phyloP scores from a whole-genome alignment of 2,329 filamentous ascomycete species.

The Aspergillus pseudoglaucus region DNA sequence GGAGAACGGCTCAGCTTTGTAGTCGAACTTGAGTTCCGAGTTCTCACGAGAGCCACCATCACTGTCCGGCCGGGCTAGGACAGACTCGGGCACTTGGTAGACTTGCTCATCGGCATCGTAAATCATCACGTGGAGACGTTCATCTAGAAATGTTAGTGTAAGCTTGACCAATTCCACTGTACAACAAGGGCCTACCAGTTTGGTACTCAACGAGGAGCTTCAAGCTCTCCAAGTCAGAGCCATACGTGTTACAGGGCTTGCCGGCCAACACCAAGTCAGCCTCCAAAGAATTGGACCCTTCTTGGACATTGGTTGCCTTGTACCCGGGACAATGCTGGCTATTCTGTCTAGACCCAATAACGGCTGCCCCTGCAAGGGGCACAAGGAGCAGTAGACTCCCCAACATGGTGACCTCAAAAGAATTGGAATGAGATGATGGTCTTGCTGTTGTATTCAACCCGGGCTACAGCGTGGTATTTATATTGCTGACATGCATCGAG shows the following conservation, averaged over 20 bases:
- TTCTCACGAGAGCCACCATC: conserved; percentile 41
- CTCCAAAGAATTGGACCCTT: conserved; percentile 47
- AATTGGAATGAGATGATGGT: not conserved
- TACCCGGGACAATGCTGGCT: conserved; percentile 32
- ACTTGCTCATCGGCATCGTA: conserved; percentile 63
- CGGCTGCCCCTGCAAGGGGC: conserved; percentile 23
- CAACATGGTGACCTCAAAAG: conserved; percentile 17
- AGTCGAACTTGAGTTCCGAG: conserved; percentile 42
- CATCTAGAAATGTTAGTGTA: conserved; percentile 37
- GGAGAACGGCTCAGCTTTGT: conserved; percentile 56
- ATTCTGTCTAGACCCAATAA: conserved; percentile 11
- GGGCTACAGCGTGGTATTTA: not conserved
- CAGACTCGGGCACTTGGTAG: conserved; percentile 66
- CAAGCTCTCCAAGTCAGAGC: conserved; percentile 51
- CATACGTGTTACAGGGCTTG: conserved; percentile 55
- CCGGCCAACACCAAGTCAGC: conserved; percentile 67
- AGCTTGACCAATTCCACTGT: not conserved
- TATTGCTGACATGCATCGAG: not conserved
- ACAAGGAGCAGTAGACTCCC: conserved; percentile 18
- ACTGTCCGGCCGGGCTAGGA: conserved; percentile 55
- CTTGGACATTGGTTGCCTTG: conserved; percentile 28
- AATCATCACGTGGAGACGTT: conserved; percentile 68
- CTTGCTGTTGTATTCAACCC: not conserved
- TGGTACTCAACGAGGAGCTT: conserved; percentile 57
- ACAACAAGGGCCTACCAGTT: conserved; percentile 39